These are phyloP conservation scores for Curvularia sp. DNA, from an alignment of 2,329 filamentous ascomycete species.

Conservation along the genomic window DNA sequence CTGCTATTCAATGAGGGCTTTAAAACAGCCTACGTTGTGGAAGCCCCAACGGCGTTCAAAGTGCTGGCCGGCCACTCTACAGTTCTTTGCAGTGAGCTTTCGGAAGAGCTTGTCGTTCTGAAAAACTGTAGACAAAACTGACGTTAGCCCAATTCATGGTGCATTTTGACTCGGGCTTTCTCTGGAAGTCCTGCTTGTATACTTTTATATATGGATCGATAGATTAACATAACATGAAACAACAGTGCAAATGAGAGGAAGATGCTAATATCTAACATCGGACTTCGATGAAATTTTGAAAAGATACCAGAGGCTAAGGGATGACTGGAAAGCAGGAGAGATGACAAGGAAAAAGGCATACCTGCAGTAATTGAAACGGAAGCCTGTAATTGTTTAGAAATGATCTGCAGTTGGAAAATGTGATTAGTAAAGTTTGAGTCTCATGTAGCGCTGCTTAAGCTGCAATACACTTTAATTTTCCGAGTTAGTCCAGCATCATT, in stretches of 20 bases:
- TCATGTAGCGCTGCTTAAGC: not conserved
- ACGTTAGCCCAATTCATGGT: slow-evolving; percentile 8
- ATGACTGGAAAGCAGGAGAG: not conserved
- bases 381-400: not conserved
- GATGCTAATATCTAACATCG: not conserved
- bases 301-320: slow-evolving; percentile 6
- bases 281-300: not conserved
- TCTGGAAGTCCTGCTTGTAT: not conserved
- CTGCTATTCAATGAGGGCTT: not conserved
- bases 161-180: not conserved
- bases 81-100: slow-evolving; percentile 12
- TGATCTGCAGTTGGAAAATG: not conserved
- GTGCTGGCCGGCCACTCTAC: slow-evolving; percentile 15
- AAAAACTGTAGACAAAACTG: slow-evolving; percentile 16
- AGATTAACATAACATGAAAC: not conserved
- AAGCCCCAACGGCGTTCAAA: slow-evolving; percentile 8
- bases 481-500: not conserved
- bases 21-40: not conserved
- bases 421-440: not conserved
- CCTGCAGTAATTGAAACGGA: slow-evolving; percentile 27
- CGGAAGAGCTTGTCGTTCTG: slow-evolving; percentile 7
- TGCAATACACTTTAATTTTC: too few species aligned
- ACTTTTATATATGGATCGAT: not conserved
- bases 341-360: slow-evolving; percentile 18
- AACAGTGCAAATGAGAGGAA: not conserved